These are phyloP conservation scores for Metschnikowia sp. DNA, from an alignment of 805 yeast species.

Conservation along the genomic window DNA sequence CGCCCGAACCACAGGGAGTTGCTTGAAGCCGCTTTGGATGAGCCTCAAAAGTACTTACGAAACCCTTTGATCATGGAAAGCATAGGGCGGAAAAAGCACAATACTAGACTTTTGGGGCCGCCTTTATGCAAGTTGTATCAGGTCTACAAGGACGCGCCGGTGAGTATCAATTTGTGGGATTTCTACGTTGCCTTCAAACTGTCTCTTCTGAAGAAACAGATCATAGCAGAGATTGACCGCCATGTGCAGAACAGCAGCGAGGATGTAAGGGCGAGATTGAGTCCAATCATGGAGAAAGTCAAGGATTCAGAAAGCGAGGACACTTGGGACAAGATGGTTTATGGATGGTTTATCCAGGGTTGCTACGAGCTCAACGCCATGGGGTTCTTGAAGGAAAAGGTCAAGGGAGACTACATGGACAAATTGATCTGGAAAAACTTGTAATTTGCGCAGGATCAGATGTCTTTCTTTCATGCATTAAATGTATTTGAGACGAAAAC, in stretches of 20 bases:
- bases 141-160: constrained; percentile 76
- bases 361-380: constrained; percentile 65
- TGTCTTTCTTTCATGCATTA: not conserved
- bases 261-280: not conserved
- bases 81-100: not conserved
- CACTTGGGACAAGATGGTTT: constrained; percentile 59
- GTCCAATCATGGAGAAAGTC: not conserved
- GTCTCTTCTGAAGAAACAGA: constrained; percentile 31
- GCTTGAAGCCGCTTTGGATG: constrained; percentile 31
- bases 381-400: constrained; percentile 64
- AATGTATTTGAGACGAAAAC: not conserved
- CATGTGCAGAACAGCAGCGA: not conserved
- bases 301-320: constrained; percentile 20
- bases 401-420: constrained; percentile 64
- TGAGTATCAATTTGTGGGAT: constrained; percentile 63
- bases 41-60: constrained; percentile 25
- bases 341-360: constrained; percentile 74
- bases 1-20: constrained; percentile 34
- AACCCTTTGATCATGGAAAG: constrained; percentile 11
- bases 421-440: constrained; percentile 70
- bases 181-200: constrained; percentile 60
- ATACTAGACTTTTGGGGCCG: constrained; percentile 14
- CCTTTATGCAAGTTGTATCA: constrained; percentile 48
- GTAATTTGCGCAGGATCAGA: not conserved
- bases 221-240: constrained; percentile 17